Evolutionary conservation across 1,139 yeast species (phyloP).

Genomic region (Tardiomyces digboiensis): DNA sequence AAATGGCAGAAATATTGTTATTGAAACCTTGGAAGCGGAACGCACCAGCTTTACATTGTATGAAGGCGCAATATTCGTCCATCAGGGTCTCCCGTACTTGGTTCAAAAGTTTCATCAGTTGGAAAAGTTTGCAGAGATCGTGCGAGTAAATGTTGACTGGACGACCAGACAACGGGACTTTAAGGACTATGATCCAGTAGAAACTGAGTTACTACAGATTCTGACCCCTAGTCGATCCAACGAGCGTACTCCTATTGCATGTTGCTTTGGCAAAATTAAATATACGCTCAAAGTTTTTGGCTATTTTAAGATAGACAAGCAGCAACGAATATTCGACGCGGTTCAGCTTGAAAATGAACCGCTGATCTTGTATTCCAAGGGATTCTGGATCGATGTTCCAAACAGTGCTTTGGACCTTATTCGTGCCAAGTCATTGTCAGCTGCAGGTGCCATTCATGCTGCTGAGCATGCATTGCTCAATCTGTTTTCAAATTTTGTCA

Average conservation of each 20-base stretch:
- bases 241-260: background rate
- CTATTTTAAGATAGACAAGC: slow-evolving; percentile 73
- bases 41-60: slow-evolving; percentile 85
- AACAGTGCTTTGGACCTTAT: slow-evolving; percentile 48
- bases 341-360: slow-evolving; percentile 93
- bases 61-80: slow-evolving; percentile 92
- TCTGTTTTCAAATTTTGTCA: slow-evolving; percentile 54
- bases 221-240: background rate
- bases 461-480: slow-evolving; percentile 88
- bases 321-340: slow-evolving; percentile 75
- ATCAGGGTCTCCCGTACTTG: slow-evolving; percentile 85
- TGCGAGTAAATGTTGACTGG: slow-evolving; percentile 90
- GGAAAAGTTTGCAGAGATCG: slow-evolving; percentile 69
- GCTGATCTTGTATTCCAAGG: slow-evolving; percentile 54
- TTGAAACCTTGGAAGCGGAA: slow-evolving; percentile 87
- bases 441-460: slow-evolving; percentile 95
- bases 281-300: slow-evolving; percentile 82
- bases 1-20: slow-evolving; percentile 57
- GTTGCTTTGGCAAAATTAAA: slow-evolving; percentile 53
- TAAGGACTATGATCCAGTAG: slow-evolving; percentile 83
- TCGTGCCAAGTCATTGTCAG: slow-evolving; percentile 44
- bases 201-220: slow-evolving; percentile 38
- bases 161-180: slow-evolving; percentile 83
- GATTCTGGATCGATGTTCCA: slow-evolving; percentile 90
- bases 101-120: slow-evolving; percentile 78